Evolutionary conservation across 805 yeast species (phyloP), one percentile per base, ranked within the genome.

Genomic region (Metschnikowia cerradonensis): DNA sequence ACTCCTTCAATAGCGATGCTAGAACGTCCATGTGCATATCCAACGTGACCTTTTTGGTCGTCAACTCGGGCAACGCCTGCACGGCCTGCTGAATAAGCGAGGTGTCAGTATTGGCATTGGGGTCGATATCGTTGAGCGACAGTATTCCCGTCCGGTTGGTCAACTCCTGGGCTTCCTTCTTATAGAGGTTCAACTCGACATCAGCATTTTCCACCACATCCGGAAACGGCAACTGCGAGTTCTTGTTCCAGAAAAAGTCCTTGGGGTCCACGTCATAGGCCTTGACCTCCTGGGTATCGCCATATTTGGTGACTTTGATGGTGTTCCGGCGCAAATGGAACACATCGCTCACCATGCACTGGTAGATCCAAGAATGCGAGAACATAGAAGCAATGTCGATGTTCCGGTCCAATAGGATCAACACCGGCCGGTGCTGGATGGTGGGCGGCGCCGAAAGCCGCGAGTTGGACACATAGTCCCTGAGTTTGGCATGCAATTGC

Each of bases 191-290:
- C 53, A 91, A 76, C 52, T 90, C 97, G 26, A 77, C 70, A 63
- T 94, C 98, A 19, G 96, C 95, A 67, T 89, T 89, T 67, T 94
- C 99, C 33, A 96, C 99, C n/a, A 95, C 98, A 65, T 92, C 97
- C 1, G 99, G 99, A 75, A 94, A 94, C 36, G 99, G 98, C 51
- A 89, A 72, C 46, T 86, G 86, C 11, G 96, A 77, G 68, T 94
- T 91, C 54, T 78, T 77, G 55, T 70, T 72, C 99, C 99, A 94
- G 70, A 94, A 94, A 65, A 88, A 88, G 72, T 94, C 99, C 51
- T 81, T 80, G 30, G 96, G 96, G 61, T 92, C 99, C 41, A 94
- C 78, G 65, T 94, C 99, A 66, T 86, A 87, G 54, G 81, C 78
- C 57, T 84, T 84, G 33, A 65, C 64, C 30, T 71, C 72, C 2